A percentile compares a stretch with the other conserved stretches of the same genome.
These are phyloP conservation scores for Pterocarpus macrocarpus DNA, from an alignment of 306 rosid species.

Conservation along the genomic window DNA sequence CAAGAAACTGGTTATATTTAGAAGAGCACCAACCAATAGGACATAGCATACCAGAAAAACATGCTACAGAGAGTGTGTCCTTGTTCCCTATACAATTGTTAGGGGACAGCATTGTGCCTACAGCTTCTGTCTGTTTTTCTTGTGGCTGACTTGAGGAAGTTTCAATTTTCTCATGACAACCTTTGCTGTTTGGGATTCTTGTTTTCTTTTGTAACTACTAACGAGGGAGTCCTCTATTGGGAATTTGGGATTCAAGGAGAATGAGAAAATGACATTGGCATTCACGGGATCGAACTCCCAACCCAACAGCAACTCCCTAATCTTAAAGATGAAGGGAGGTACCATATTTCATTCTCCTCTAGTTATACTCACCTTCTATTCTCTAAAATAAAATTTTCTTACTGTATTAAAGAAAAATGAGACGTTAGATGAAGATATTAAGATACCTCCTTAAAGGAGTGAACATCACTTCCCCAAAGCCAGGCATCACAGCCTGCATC, in stretches of 20 bases:
- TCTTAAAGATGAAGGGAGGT: constrained; percentile 16
- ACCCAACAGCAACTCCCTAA: constrained; percentile 15
- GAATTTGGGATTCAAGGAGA: constrained; percentile 14
- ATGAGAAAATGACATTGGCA: neutral
- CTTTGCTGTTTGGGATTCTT: neutral
- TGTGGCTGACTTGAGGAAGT: constrained; percentile 12
- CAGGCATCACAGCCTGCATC: constrained; percentile 99
- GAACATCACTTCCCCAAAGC: constrained; percentile 99
- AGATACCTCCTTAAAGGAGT: constrained; percentile 89
- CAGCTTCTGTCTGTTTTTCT: constrained; percentile 1
- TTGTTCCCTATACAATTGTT: neutral
- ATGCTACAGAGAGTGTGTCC: neutral
- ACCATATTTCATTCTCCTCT: constrained; percentile 2
- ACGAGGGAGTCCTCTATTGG: neutral
- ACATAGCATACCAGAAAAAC: constrained; percentile 17
- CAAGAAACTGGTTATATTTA: neutral
- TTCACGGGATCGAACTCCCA: neutral
- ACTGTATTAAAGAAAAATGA: neutral
- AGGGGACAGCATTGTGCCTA: neutral
- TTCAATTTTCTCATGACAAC: neutral
- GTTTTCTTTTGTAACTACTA: neutral
- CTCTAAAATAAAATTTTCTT: constrained; percentile 10
- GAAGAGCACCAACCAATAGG: constrained; percentile 9
- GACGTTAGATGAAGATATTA: constrained; percentile 33
- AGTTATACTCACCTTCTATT: neutral